Conservation (phyloP, 164 flowering plant species). For the Vitis riparia region DNA sequence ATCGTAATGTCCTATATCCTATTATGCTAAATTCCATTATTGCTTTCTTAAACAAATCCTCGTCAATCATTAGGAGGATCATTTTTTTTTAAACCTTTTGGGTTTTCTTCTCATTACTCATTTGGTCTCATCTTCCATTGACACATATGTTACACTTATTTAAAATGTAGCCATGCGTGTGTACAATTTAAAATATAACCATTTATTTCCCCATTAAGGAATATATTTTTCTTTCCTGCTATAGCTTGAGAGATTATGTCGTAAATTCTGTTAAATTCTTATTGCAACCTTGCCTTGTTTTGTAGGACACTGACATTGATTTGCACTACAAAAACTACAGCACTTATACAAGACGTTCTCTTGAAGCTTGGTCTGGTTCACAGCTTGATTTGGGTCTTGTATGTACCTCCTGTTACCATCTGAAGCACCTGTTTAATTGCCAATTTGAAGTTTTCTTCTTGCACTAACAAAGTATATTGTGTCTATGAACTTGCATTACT, state of each 20-base stretch:
- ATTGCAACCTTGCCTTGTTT: constrained; percentile 3
- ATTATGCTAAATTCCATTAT: no score
- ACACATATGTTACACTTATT: no score
- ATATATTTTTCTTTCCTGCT: background rate
- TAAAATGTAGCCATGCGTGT: background rate
- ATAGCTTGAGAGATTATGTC: background rate
- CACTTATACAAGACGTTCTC: constrained; percentile 62
- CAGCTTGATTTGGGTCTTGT: constrained; percentile 90
- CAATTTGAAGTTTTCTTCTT: background rate
- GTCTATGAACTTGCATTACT: no score
- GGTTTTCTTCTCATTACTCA: background rate
- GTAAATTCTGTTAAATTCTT: background rate
- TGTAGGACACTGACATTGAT: constrained; percentile 77
- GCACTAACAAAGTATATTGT: no score
- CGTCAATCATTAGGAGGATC: background rate
- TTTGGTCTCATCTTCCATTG: background rate
- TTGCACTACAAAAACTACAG: constrained; percentile 66
- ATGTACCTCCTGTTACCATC: constrained; percentile 27
- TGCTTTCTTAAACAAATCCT: no score
- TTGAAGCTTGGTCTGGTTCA: constrained; percentile 89
- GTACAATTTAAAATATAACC: background rate
- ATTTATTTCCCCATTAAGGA: background rate
- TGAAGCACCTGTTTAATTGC: background rate
- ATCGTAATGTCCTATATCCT: no score
- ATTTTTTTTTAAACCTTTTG: background rate